phyloP scores from a whole-genome alignment of 129 eudicot species.

The Oenanthe sinensis region DNA sequence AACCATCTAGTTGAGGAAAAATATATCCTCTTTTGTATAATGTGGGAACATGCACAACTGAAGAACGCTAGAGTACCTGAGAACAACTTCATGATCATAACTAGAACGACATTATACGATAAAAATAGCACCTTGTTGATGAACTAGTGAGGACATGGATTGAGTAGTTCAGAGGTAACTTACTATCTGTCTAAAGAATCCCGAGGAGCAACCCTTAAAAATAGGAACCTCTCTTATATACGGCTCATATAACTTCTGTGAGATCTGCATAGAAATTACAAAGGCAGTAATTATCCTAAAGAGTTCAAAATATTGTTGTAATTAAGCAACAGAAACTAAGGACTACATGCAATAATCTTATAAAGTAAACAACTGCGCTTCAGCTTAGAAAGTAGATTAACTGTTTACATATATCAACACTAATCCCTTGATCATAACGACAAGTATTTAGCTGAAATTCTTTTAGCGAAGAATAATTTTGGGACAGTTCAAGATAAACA shows the following conservation, averaged over 20 bases:
- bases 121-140: background rate
- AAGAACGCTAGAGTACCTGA: no score
- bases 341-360: background rate
- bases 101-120: background rate
- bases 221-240: conserved; percentile 46
- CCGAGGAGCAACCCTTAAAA: conserved; percentile 53
- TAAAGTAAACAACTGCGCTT: background rate
- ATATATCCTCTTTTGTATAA: no score
- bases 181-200: conserved; percentile 52
- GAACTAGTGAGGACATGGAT: no score
- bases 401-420: background rate
- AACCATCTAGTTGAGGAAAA: no score
- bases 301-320: background rate
- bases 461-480: background rate
- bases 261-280: conserved; percentile 31
- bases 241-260: conserved; percentile 47
- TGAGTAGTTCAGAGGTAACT: conserved; percentile 18
- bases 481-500: background rate
- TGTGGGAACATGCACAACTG: no score
- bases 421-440: background rate
- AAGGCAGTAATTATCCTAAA: background rate
- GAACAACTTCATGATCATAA: no score
- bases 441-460: background rate
- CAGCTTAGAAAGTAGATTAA: background rate
- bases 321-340: background rate